phyloP scores from a whole-genome alignment of 2,329 filamentous ascomycete species.

The Microsporum audouinii region DNA sequence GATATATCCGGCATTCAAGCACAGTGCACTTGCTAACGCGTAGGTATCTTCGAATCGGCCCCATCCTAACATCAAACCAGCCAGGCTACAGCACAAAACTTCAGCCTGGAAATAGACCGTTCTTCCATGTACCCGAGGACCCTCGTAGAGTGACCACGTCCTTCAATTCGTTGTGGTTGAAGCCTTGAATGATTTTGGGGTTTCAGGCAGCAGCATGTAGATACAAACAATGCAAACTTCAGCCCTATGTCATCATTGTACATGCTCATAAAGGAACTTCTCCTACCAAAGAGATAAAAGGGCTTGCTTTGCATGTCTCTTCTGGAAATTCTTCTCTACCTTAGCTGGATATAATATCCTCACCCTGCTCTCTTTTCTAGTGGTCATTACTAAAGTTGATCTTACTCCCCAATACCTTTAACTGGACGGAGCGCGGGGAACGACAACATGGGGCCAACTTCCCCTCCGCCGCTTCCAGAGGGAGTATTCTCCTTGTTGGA shows the following conservation, averaged over 20 bases:
- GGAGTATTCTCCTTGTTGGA: conserved; percentile 74
- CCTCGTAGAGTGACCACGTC: not conserved
- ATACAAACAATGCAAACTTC: conserved; percentile 12
- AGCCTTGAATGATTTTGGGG: not conserved
- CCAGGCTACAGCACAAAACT: not conserved
- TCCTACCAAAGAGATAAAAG: not conserved
- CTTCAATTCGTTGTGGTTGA: not conserved
- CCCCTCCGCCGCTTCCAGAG: conserved; percentile 37
- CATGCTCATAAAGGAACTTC: not conserved
- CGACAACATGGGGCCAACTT: not conserved
- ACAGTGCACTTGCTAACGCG: conserved; percentile 88
- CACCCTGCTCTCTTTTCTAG: not conserved
- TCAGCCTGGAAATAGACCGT: not conserved
- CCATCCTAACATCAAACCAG: conserved; percentile 46
- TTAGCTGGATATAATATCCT: not conserved
- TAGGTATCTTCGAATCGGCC: conserved; percentile 77
- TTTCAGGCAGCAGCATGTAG: not conserved
- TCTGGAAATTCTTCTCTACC: not conserved
- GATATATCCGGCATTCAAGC: conserved; percentile 91
- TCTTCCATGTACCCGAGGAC: not conserved
- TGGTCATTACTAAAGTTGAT: not conserved
- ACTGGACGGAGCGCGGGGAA: not conserved
- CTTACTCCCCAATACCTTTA: not conserved
- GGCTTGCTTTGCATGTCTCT: not conserved
- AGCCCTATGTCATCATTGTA: not conserved